Evolutionary conservation across 1,284 basidiomycete genomes (phyloP).

Genomic region (Fomitopsis schrenkii): DNA sequence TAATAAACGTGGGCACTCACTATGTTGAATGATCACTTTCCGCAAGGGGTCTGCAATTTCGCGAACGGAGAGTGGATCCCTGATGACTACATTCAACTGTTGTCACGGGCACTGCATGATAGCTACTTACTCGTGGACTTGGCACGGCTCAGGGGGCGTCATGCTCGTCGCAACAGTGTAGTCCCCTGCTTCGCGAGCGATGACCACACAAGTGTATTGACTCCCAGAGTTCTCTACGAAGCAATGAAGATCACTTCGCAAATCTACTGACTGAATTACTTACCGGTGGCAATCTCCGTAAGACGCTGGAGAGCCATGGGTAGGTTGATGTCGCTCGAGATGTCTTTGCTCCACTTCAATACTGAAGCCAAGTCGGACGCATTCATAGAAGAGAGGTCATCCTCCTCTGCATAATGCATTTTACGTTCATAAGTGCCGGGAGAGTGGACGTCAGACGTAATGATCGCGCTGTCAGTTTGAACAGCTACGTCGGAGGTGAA

Average conservation of each 20-base stretch:
- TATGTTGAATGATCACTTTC: slow-evolving; percentile 59
- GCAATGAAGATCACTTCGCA: background rate
- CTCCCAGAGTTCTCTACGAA: slow-evolving; percentile 57
- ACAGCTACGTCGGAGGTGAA: slow-evolving; percentile 58
- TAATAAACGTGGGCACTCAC: slow-evolving; percentile 31
- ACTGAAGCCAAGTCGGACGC: slow-evolving; percentile 60
- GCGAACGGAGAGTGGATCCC: slow-evolving; percentile 57
- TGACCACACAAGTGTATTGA: slow-evolving; percentile 62
- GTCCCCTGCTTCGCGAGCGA: slow-evolving; percentile 63
- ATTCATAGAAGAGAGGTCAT: slow-evolving; percentile 43
- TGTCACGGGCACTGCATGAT: background rate
- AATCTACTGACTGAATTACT: slow-evolving; percentile 1
- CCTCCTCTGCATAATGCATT: slow-evolving; percentile 42
- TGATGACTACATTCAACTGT: slow-evolving; percentile 19
- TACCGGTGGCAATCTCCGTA: slow-evolving; percentile 67
- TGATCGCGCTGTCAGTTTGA: slow-evolving; percentile 53
- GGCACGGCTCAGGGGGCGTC: slow-evolving; percentile 52
- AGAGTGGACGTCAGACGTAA: slow-evolving; percentile 28
- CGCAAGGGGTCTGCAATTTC: slow-evolving; percentile 57
- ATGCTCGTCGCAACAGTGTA: slow-evolving; percentile 67
- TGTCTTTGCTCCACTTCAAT: slow-evolving; percentile 68
- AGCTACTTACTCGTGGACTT: slow-evolving; percentile 57
- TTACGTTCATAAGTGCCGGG: slow-evolving; percentile 31
- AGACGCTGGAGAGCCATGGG: slow-evolving; percentile 54
- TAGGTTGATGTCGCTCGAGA: slow-evolving; percentile 69